Evolutionary conservation across 1,139 yeast genomes (phyloP).

Genomic region (Komagataea norvegica): DNA sequence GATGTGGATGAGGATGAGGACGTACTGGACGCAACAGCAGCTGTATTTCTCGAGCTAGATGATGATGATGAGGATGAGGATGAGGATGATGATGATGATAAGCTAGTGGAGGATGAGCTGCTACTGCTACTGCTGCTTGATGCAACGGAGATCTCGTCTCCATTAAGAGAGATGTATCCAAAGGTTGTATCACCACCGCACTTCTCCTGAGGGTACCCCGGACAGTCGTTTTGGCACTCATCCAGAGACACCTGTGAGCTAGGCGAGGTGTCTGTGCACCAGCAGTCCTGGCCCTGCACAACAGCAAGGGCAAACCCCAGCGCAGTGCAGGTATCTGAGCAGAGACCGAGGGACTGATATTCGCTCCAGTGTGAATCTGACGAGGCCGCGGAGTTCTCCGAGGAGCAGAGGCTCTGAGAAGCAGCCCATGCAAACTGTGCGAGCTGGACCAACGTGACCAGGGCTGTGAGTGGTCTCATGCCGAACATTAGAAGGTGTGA

Average conservation of each 20-base stretch:
- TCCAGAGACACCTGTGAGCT: slow-evolving; percentile 13
- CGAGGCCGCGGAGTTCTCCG: slow-evolving; percentile 28
- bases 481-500: no score
- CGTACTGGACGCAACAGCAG: slow-evolving; percentile 1
- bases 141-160: no score
- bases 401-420: slow-evolving; percentile 25
- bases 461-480: no score
- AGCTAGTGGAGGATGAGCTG: neutral
- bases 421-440: slow-evolving; percentile 4
- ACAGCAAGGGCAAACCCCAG: slow-evolving; percentile 27
- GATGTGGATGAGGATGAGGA: slow-evolving; percentile 3
- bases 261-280: slow-evolving; percentile 33
- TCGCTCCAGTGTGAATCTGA: slow-evolving; percentile 4
- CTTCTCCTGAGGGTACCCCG: slow-evolving; percentile 40
- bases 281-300: slow-evolving; percentile 28
- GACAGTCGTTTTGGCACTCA: slow-evolving; percentile 26
- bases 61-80: slow-evolving; percentile 8
- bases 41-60: neutral
- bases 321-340: slow-evolving; percentile 26
- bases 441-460: neutral
- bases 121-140: no score
- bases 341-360: slow-evolving; percentile 31
- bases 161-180: slow-evolving; percentile 39
- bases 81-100: slow-evolving; percentile 12
- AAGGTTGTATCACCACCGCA: slow-evolving; percentile 41